These are phyloP conservation scores for Talaromyces sp. DNA, from an alignment of 2,329 filamentous ascomycete species.

Conservation along the genomic window DNA sequence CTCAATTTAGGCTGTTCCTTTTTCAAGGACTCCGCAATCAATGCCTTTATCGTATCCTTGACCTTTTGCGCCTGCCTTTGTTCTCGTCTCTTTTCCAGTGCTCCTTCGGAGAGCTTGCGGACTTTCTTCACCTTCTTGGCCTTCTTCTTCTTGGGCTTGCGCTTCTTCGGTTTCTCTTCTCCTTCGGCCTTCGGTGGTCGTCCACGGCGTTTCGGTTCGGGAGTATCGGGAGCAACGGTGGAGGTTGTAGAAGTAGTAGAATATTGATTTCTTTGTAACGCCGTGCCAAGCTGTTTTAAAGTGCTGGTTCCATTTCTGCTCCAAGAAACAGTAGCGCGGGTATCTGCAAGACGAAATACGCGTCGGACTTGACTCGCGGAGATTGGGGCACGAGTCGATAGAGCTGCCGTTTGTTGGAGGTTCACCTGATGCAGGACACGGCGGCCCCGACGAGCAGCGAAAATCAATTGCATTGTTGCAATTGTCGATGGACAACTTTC, in stretches of 20 bases:
- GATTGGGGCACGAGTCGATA: conserved; percentile 24
- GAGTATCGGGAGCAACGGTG: conserved; percentile 15
- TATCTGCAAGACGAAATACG: conserved; percentile 21
- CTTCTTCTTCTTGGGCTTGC: conserved; percentile 16
- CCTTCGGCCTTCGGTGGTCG: conserved; percentile 17
- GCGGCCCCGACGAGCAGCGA: conserved; percentile 26
- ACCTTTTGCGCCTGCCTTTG: conserved; percentile 16
- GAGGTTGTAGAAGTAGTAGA: conserved; percentile 28
- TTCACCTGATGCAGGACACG: conserved; percentile 28
- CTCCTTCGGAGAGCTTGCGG: conserved; percentile 25
- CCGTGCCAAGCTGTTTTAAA: conserved; percentile 2
- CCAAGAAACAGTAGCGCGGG: conserved; percentile 15
- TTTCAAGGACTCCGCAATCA: conserved; percentile 31
- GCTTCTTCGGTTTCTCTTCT: conserved; percentile 24
- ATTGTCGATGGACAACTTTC: neutral
- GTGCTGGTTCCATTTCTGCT: conserved; percentile 15
- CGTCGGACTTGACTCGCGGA: conserved; percentile 25
- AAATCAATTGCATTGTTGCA: conserved; percentile 29
- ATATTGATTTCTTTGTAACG: conserved; percentile 19
- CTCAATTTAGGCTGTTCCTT: conserved; percentile 28
- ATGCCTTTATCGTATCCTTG: conserved; percentile 27
- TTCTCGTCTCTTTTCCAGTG: conserved; percentile 22
- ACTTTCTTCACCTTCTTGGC: conserved; percentile 20
- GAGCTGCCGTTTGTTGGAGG: conserved; percentile 21
- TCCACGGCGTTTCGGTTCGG: conserved; percentile 27